phyloP scores from a whole-genome alignment of 2,329 filamentous ascomycete species.

The Dactylellina parvicollis region DNA sequence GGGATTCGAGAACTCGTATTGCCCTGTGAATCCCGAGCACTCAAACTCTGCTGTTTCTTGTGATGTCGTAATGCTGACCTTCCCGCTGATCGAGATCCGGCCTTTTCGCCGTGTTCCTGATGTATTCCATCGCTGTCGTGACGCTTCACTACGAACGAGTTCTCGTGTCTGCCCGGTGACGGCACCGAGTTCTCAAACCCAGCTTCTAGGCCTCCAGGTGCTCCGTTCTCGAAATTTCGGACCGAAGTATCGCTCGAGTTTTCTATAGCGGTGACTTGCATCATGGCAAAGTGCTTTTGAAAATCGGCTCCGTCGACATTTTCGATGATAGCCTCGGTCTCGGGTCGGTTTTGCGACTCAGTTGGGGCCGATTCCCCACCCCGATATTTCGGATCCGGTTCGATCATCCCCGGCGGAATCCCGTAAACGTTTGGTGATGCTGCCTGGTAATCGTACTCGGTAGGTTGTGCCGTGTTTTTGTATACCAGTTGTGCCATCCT shows the following conservation, averaged over 20 bases:
- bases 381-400: too few relatives aligned
- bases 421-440: too few relatives aligned
- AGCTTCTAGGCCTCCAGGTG: not conserved
- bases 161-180: not conserved
- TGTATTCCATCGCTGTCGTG: too few relatives aligned
- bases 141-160: too few relatives aligned
- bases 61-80: too few relatives aligned
- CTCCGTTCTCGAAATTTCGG: not conserved
- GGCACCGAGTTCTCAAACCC: not conserved
- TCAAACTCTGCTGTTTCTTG: too few relatives aligned
- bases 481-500: too few relatives aligned
- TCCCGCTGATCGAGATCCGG: not conserved
- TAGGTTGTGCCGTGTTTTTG: too few relatives aligned
- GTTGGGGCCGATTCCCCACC: not conserved
- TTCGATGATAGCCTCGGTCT: not conserved
- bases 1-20: too few relatives aligned
- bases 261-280: not conserved
- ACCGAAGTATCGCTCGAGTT: not conserved
- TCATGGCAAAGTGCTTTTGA: conserved; percentile 3
- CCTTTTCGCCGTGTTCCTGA: not conserved
- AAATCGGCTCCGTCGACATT: conserved; percentile 35
- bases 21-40: too few relatives aligned
- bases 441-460: too few relatives aligned
- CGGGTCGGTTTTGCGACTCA: not conserved
- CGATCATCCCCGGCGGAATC: too few relatives aligned